Percentiles rank a stretch among this genome's conserved stretches.
phyloP scores from a whole-genome alignment of 345 rosid genomes.

The Arabidopsis arenosa region DNA sequence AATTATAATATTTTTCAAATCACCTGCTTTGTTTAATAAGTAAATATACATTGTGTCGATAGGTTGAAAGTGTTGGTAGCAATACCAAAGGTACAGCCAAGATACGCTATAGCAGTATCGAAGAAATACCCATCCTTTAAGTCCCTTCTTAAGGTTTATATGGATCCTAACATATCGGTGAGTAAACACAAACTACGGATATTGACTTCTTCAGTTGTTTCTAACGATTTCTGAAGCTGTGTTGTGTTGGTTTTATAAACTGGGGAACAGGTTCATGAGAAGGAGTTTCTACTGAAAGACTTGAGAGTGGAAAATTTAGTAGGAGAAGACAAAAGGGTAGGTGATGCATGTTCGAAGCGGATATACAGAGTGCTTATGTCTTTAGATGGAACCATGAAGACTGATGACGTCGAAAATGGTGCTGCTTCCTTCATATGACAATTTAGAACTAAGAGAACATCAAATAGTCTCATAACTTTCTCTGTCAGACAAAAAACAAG shows the following conservation, averaged over 20 bases:
- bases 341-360: slow-evolving; percentile 85
- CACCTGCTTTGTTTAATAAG: not conserved
- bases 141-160: slow-evolving; percentile 79
- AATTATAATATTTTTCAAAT: not conserved
- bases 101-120: slow-evolving; percentile 79
- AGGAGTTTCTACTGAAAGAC: slow-evolving; percentile 83
- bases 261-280: slow-evolving; percentile 69
- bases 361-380: slow-evolving; percentile 88
- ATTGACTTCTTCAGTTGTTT: not conserved
- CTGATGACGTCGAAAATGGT: slow-evolving; percentile 87
- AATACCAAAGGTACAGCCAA: slow-evolving; percentile 95
- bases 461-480: not conserved
- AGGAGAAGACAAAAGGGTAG: slow-evolving; percentile 68
- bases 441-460: not conserved
- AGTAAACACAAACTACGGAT: slow-evolving; percentile 30
- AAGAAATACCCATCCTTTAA: slow-evolving; percentile 90
- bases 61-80: slow-evolving; percentile 92
- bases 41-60: slow-evolving; percentile 18
- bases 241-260: not conserved
- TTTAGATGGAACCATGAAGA: slow-evolving; percentile 63
- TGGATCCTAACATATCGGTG: slow-evolving; percentile 80
- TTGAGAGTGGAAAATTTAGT: slow-evolving; percentile 67
- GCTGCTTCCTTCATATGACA: slow-evolving; percentile 65
- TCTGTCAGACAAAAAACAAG: not conserved
- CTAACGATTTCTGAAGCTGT: not conserved